Percentiles rank a stretch among this genome's conserved stretches.
phyloP scores from a whole-genome alignment of 768 basidiomycete species.

The Sistotremastrum niveocremeum region DNA sequence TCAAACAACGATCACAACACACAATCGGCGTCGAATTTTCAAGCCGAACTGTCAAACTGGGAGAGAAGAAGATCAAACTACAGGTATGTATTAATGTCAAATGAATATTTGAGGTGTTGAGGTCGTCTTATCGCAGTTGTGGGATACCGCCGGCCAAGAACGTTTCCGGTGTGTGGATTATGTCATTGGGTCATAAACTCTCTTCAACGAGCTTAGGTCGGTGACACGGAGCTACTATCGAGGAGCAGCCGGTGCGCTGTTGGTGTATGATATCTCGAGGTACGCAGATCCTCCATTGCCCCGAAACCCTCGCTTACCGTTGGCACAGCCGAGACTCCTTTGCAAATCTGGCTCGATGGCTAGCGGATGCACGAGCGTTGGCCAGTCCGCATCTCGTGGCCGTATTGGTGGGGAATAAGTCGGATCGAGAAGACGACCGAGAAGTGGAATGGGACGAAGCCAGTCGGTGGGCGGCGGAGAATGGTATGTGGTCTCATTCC shows the following conservation, averaged over 20 bases:
- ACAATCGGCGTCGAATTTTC: conserved; percentile 99
- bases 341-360: conserved; percentile 70
- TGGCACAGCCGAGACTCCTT: conserved; percentile 72
- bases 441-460: conserved; percentile 96
- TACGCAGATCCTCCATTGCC: conserved; percentile 17
- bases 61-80: conserved; percentile 88
- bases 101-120: conserved; percentile 6
- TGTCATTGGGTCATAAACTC: conserved; percentile 6
- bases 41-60: conserved; percentile 82
- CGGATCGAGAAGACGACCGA: conserved; percentile 85
- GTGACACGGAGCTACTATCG: conserved; percentile 95
- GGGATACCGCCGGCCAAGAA: conserved; percentile 98
- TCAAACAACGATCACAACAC: conserved; percentile 93
- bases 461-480: conserved; percentile 89
- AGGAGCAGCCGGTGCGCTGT: conserved; percentile 81
- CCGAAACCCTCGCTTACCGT: conserved; percentile 9
- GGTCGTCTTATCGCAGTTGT: conserved; percentile 39
- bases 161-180: conserved; percentile 55
- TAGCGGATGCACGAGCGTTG: conserved; percentile 84
- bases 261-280: conserved; percentile 93
- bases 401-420: conserved; percentile 90
- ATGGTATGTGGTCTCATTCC: conserved; percentile 39
- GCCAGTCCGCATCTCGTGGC: conserved; percentile 85
- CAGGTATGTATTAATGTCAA: conserved; percentile 43
- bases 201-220: conserved; percentile 34